Base-by-base conservation (phyloP, 345 rosid genomes). In the Linum lewisii region DNA sequence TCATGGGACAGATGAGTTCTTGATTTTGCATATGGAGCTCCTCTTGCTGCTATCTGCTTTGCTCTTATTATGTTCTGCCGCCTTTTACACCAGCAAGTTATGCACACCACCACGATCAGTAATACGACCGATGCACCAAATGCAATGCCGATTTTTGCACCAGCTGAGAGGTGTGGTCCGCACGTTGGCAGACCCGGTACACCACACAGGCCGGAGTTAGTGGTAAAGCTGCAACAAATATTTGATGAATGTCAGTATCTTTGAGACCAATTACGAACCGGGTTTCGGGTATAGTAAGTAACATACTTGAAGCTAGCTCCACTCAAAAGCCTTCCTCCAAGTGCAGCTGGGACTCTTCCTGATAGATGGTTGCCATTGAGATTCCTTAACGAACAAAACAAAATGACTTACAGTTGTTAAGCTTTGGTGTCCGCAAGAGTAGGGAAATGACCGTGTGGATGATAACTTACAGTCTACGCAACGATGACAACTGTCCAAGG, bases 221-320 rank as follows among this genome's bases (percentile, higher is more conserved):
- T 97, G 0, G 99, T 94, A 69, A 94, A 85, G 76, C 99, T 94
- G 85, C 77, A 78, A 21, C 67, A 32, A 66, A 11, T 2, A 42
- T 42, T 16, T 16, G 47, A 11, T 42, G 47, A 11, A 11, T 11
- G 1, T 11, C 47, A 4, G 0, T 1, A 42, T n/a, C n/a, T n/a
- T n/a, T n/a, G n/a, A n/a, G 47, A 11, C 4, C 47, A 42, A 11
- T 42, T 16, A 42, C 13, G 47, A 42, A 42, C 14, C 18, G 2
- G 16, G 15, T 42, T 42, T n/a, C n/a, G n/a, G n/a, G n/a, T 16
- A 42, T 11, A 53, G 50, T 8, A 25, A 49, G 44, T 63, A n/a
- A 57, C 84, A 60, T 87, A 94, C 99, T 94, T 94, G 78, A 84
- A 94, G 77, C 95, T 90, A 72, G 96, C 90, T 74, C 97, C 81